Evolutionary conservation across 352 stramenopile species (phyloP).

Genomic region (Phytopythium chamaehyphon): DNA sequence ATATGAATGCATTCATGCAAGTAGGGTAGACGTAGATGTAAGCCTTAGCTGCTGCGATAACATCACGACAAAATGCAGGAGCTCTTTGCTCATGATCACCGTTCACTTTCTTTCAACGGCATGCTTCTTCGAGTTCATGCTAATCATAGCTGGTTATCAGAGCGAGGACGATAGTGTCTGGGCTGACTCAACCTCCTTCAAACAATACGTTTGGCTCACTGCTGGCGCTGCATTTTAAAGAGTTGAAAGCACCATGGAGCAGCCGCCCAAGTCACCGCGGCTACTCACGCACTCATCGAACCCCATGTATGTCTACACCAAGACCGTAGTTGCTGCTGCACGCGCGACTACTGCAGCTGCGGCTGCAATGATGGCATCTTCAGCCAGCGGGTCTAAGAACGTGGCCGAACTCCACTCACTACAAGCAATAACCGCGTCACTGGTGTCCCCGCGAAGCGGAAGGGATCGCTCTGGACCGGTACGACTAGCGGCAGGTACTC

Average conservation of each 20-base stretch:
- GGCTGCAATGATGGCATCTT: constrained; percentile 39
- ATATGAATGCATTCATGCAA: too few species aligned
- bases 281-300: constrained; percentile 26
- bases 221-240: too few species aligned
- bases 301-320: constrained; percentile 43
- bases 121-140: too few species aligned
- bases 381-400: constrained; percentile 8
- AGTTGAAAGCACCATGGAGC: too few species aligned
- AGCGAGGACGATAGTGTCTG: constrained; percentile 1
- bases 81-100: too few species aligned
- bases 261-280: background rate
- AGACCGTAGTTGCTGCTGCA: constrained; percentile 36
- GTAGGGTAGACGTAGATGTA: too few species aligned
- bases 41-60: too few species aligned
- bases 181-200: too few species aligned
- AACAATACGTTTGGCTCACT: too few species aligned
- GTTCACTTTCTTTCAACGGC: too few species aligned
- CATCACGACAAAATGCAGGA: too few species aligned
- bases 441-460: constrained; percentile 21
- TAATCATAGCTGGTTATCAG: constrained; percentile 1
- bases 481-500: too few species aligned
- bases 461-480: background rate
- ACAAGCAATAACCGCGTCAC: constrained; percentile 18
- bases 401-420: constrained; percentile 29
- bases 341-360: constrained; percentile 40